Percentiles rank a stretch among this genome's conserved stretches.
phyloP scores from a whole-genome alignment of 2,329 filamentous ascomycete genomes.

The Cercospora sojina region DNA sequence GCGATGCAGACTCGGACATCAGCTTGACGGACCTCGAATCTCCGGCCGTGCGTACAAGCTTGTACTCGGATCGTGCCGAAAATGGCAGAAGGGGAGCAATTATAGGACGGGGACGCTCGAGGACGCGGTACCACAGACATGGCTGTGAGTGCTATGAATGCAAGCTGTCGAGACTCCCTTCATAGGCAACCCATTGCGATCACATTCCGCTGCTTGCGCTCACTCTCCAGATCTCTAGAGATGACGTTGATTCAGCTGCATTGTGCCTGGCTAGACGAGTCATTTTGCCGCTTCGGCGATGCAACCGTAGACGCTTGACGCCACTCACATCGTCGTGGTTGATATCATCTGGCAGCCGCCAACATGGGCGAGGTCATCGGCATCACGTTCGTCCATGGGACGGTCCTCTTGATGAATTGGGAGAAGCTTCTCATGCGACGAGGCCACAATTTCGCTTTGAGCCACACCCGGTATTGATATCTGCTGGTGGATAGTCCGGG shows the following conservation, averaged over 20 bases:
- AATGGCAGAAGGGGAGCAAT: not conserved
- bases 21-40: not conserved
- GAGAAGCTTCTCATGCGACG: not conserved
- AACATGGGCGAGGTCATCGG: not conserved
- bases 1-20: not conserved
- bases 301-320: not conserved
- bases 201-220: not conserved
- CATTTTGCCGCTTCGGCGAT: not conserved
- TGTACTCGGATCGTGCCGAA: not conserved
- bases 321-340: not conserved
- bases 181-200: not conserved
- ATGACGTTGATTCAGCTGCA: constrained; percentile 6
- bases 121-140: not conserved
- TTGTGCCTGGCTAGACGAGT: constrained; percentile 7
- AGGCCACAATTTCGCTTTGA: not conserved
- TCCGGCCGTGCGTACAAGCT: not conserved
- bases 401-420: not conserved
- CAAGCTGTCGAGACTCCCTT: not conserved
- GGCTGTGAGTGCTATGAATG: not conserved
- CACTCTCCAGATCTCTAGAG: not conserved
- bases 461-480: not conserved
- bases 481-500: not conserved
- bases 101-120: not conserved
- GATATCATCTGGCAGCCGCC: not conserved
- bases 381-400: not conserved